These are phyloP conservation scores for Podospora bellae-mahoneyi DNA, from an alignment of 495 filamentous ascomycete species.

Conservation along the genomic window DNA sequence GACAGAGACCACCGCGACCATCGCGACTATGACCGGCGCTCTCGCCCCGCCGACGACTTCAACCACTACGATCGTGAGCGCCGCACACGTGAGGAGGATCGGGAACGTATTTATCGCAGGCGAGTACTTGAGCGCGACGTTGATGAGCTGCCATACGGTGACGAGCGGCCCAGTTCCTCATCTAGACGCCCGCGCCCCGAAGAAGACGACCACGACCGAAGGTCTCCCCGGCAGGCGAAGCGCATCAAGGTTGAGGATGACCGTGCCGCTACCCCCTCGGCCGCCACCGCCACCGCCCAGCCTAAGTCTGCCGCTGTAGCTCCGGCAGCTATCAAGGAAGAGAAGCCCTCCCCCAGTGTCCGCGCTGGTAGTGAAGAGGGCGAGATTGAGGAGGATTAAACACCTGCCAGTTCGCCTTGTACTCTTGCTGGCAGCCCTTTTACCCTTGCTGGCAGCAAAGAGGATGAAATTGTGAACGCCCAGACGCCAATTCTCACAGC, in stretches of 20 bases:
- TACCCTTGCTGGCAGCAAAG: not conserved
- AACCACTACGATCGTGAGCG: conserved; percentile 65
- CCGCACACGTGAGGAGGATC: conserved; percentile 77
- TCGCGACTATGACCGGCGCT: conserved; percentile 34
- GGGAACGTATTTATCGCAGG: conserved; percentile 78
- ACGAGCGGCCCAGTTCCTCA: conserved; percentile 61
- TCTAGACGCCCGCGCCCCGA: conserved; percentile 69
- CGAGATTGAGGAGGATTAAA: not conserved
- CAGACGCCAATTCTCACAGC: too few species aligned
- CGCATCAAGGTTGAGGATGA: conserved; percentile 22
- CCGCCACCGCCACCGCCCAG: conserved; percentile 4
- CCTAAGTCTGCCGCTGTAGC: not conserved
- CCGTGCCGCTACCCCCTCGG: not conserved
- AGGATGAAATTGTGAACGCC: too few species aligned
- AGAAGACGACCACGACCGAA: conserved; percentile 58
- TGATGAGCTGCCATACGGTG: conserved; percentile 85
- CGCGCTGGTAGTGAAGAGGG: conserved; percentile 55
- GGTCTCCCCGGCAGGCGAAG: conserved; percentile 53
- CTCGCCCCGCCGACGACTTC: conserved; percentile 46
- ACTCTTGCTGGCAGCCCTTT: not conserved
- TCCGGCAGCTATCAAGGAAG: conserved; percentile 46
- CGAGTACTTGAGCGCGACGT: conserved; percentile 73
- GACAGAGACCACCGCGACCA: conserved; percentile 33
- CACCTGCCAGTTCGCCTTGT: not conserved
- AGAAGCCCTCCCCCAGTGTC: conserved; percentile 54